Evolutionary conservation across 177 flowering plant species (phyloP).

Genomic region (Vitis hybrid): DNA sequence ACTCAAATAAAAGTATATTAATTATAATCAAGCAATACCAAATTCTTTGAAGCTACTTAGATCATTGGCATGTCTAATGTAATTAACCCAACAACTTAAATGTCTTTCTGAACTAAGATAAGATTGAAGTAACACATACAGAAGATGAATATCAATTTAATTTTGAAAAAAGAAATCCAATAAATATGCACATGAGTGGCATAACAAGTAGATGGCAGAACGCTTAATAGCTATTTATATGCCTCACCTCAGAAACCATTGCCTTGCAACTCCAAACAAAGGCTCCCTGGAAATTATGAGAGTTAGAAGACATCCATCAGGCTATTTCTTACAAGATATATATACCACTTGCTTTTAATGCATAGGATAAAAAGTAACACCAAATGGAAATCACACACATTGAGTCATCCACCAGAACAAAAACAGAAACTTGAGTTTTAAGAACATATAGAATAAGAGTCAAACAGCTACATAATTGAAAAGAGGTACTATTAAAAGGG

Average conservation of each 20-base stretch:
- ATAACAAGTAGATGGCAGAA: background rate
- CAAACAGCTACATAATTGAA: background rate
- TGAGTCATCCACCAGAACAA: background rate
- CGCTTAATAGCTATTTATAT: background rate
- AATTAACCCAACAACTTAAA: no score
- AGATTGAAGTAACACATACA: no score
- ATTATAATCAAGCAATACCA: no score
- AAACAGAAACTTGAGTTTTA: background rate
- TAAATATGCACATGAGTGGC: background rate
- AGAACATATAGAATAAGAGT: background rate
- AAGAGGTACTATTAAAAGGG: background rate
- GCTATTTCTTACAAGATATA: background rate
- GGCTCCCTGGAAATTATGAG: constrained; percentile 68
- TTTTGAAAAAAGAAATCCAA: background rate
- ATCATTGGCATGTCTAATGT: no score
- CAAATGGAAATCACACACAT: background rate
- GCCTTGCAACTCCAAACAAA: constrained; percentile 93
- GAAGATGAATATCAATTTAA: no score
- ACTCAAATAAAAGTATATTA: no score
- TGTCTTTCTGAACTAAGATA: no score
- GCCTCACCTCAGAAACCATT: constrained; percentile 77
- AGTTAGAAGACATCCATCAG: background rate
- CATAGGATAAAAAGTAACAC: background rate
- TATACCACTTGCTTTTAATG: background rate
- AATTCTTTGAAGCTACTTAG: no score